Conservation (phyloP, 176 grass and related monocot species). For the Cenchrus fungigraminus region DNA sequence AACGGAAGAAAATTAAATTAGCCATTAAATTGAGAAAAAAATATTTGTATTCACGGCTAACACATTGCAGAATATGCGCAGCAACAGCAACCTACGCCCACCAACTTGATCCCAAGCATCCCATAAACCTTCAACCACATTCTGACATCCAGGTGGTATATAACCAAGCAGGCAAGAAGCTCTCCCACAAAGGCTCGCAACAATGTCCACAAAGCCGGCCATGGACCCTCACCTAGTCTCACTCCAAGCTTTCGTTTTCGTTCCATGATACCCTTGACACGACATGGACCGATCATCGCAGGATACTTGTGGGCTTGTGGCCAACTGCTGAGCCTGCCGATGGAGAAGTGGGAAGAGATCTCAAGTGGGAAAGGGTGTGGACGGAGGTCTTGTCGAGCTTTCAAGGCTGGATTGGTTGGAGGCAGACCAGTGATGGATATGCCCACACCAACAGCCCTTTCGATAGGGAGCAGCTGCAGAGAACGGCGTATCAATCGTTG, state of each 20-base stretch:
- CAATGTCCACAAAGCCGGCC: background rate
- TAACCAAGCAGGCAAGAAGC: background rate
- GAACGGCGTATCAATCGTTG: background rate
- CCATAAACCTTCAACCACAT: background rate
- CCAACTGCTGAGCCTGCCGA: background rate
- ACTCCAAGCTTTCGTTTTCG: background rate
- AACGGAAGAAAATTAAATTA: background rate
- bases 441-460: constrained; percentile 21
- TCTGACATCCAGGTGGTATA: background rate
- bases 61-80: background rate
- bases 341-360: constrained; percentile 33
- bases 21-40: background rate
- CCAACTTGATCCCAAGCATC: background rate
- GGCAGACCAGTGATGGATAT: background rate
- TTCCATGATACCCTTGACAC: background rate
- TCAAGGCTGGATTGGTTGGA: constrained; percentile 24
- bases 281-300: background rate
- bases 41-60: background rate
- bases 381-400: constrained; percentile 39
- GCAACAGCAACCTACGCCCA: background rate
- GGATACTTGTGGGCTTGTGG: background rate
- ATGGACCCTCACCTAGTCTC: background rate
- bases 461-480: constrained; percentile 2
- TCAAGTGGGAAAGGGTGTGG: constrained; percentile 44
- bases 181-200: background rate